Evolutionary conservation across 2,329 filamentous ascomycete species (phyloP).

Genomic region (Penicillium aurantiogriseum): DNA sequence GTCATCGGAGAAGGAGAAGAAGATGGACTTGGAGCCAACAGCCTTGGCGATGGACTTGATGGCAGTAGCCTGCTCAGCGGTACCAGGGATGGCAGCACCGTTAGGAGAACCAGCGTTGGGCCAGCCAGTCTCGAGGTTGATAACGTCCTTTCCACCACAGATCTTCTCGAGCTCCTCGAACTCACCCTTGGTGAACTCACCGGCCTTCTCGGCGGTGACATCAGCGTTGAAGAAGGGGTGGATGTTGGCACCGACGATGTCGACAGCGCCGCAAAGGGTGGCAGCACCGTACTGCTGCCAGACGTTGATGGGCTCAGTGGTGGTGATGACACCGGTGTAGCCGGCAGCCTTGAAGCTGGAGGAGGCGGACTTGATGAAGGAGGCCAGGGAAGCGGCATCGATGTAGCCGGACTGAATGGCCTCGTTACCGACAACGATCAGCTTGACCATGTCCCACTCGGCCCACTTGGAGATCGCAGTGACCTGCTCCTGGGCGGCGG

Average conservation of each 20-base stretch:
- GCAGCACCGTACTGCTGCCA: conserved; percentile 60
- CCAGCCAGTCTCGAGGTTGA: conserved; percentile 92
- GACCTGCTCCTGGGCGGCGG: conserved; percentile 71
- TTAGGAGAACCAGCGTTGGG: conserved; percentile 69
- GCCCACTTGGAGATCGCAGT: conserved; percentile 68
- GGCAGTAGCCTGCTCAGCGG: conserved; percentile 66
- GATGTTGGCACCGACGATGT: conserved; percentile 80
- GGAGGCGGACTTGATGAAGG: conserved; percentile 69
- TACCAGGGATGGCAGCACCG: conserved; percentile 68
- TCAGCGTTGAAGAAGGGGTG: conserved; percentile 90
- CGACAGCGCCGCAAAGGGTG: conserved; percentile 69
- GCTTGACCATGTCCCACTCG: conserved; percentile 71
- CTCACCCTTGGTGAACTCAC: conserved; percentile 72
- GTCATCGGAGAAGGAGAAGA: conserved; percentile 82
- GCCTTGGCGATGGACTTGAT: conserved; percentile 67
- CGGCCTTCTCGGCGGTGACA: conserved; percentile 63
- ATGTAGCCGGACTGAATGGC: conserved; percentile 73
- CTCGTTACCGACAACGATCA: conserved; percentile 90
- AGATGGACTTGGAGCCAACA: conserved; percentile 67
- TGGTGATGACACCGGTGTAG: conserved; percentile 75
- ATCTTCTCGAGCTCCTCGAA: conserved; percentile 67
- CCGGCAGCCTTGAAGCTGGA: conserved; percentile 60
- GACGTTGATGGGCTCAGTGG: conserved; percentile 78
- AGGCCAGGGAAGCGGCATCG: conserved; percentile 62
- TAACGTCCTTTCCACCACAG: conserved; percentile 69